Evolutionary conservation across 306 rosid genomes (phyloP).

Genomic region (Sindora glabra): DNA sequence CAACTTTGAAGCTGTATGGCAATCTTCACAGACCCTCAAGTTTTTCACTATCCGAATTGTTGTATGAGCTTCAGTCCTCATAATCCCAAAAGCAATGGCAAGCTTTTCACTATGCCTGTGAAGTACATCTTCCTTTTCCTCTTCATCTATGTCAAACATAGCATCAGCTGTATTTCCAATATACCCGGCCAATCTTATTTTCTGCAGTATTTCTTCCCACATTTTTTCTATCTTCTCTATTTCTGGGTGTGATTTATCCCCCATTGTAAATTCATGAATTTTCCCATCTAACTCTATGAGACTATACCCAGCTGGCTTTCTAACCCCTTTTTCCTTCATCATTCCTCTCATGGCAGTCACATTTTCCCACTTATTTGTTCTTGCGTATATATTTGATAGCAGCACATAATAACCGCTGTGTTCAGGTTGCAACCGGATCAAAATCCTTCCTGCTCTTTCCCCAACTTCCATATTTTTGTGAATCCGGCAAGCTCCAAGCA

Average conservation of each 20-base stretch:
- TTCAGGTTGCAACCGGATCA: slow-evolving; percentile 39
- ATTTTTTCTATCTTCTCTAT: slow-evolving; percentile 29
- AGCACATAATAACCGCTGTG: slow-evolving; percentile 42
- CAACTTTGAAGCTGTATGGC: slow-evolving; percentile 35
- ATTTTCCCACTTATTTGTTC: slow-evolving; percentile 34
- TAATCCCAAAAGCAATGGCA: slow-evolving; percentile 40
- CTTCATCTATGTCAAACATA: slow-evolving; percentile 43
- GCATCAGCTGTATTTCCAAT: slow-evolving; percentile 31
- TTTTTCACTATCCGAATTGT: slow-evolving; percentile 39
- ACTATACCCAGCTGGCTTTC: slow-evolving; percentile 31
- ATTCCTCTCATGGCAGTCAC: slow-evolving; percentile 22
- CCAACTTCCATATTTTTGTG: slow-evolving; percentile 29
- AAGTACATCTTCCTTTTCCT: slow-evolving; percentile 42
- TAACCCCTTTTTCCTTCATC: slow-evolving; percentile 37
- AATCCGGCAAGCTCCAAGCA: slow-evolving; percentile 42
- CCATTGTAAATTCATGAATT: slow-evolving; percentile 28
- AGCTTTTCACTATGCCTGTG: slow-evolving; percentile 41
- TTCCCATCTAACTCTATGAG: slow-evolving; percentile 42
- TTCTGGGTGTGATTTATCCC: slow-evolving; percentile 38
- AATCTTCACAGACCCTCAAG: slow-evolving; percentile 38
- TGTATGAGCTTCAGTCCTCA: slow-evolving; percentile 18
- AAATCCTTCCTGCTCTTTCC: slow-evolving; percentile 35
- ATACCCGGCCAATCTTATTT: slow-evolving; percentile 32
- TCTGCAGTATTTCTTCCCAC: slow-evolving; percentile 35
- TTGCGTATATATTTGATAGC: slow-evolving; percentile 36